A percentile compares a stretch with the other conserved stretches of the same genome.
Conservation (phyloP, 2,329 filamentous ascomycete genomes). For the Neofusicoccum umdonicola region DNA sequence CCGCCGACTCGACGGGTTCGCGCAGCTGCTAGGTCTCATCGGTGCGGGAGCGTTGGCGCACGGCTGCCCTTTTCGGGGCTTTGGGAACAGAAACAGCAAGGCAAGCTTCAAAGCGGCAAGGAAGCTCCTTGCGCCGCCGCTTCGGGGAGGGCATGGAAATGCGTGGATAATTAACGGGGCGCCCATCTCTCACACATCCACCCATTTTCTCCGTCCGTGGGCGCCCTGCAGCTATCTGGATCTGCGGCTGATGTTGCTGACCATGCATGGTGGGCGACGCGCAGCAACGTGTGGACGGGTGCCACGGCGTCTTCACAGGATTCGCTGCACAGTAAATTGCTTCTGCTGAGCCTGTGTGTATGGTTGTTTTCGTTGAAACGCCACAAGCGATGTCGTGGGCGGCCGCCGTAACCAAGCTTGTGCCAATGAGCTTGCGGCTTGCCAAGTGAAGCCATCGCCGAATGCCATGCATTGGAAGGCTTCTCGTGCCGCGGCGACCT, state of each 20-base stretch:
- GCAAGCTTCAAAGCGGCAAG: not conserved
- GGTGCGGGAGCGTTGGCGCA: not conserved
- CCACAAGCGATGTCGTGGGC: not conserved
- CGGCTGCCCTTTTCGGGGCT: not conserved
- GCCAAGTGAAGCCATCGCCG: conserved; percentile 6
- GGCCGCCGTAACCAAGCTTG: not conserved
- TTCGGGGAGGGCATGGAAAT: not conserved
- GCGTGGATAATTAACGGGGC: not conserved
- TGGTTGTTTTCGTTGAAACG: not conserved
- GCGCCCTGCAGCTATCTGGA: not conserved
- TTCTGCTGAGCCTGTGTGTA: not conserved
- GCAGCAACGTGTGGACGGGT: not conserved
- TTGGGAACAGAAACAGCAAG: not conserved
- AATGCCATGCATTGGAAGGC: not conserved
- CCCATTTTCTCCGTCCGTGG: not conserved
- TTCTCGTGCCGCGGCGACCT: not conserved
- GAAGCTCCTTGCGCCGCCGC: not conserved
- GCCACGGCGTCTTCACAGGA: not conserved
- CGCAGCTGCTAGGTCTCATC: not conserved
- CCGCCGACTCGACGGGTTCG: not conserved
- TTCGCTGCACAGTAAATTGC: not conserved
- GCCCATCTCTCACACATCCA: not conserved
- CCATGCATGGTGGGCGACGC: conserved; percentile 1
- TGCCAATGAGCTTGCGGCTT: conserved; percentile 1
- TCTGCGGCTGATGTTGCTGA: conserved; percentile 12